Evolutionary conservation across 345 rosid genomes (phyloP).

Genomic region (Citrus sinensis): DNA sequence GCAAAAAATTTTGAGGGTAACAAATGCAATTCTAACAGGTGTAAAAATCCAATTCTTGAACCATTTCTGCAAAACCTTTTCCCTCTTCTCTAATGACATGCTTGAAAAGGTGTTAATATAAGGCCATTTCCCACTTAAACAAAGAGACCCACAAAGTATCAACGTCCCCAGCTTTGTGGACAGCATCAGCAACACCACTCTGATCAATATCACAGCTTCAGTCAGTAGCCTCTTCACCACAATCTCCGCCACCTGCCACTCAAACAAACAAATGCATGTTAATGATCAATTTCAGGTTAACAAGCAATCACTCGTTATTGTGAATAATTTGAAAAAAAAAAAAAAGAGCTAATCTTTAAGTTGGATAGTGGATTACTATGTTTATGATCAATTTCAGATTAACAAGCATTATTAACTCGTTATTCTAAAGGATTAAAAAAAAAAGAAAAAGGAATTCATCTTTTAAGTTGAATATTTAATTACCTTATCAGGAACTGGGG

Average conservation of each 20-base stretch:
- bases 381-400: too few relatives aligned
- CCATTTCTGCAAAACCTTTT: slow-evolving; percentile 54
- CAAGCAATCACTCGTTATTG: too few relatives aligned
- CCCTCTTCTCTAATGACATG: slow-evolving; percentile 53
- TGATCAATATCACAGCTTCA: slow-evolving; percentile 33
- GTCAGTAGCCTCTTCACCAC: slow-evolving; percentile 19
- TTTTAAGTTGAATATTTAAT: not conserved
- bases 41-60: slow-evolving; percentile 39
- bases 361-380: slow-evolving; percentile 18
- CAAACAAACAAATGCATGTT: not conserved
- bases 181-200: slow-evolving; percentile 42
- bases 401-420: too few relatives aligned
- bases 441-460: not conserved
- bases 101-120: slow-evolving; percentile 40
- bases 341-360: not conserved
- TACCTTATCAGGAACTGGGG: slow-evolving; percentile 41
- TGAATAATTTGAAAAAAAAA: too few relatives aligned
- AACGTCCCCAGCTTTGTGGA: slow-evolving; percentile 71
- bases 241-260: slow-evolving; percentile 40
- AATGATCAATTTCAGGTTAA: not conserved
- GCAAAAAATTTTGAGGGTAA: slow-evolving; percentile 37
- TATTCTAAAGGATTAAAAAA: not conserved
- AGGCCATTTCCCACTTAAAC: slow-evolving; percentile 48
- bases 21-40: slow-evolving; percentile 47
- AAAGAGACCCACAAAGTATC: slow-evolving; percentile 57